These are phyloP conservation scores for Pythium volutum DNA, from an alignment of 352 stramenopile genomes.

Conservation along the genomic window DNA sequence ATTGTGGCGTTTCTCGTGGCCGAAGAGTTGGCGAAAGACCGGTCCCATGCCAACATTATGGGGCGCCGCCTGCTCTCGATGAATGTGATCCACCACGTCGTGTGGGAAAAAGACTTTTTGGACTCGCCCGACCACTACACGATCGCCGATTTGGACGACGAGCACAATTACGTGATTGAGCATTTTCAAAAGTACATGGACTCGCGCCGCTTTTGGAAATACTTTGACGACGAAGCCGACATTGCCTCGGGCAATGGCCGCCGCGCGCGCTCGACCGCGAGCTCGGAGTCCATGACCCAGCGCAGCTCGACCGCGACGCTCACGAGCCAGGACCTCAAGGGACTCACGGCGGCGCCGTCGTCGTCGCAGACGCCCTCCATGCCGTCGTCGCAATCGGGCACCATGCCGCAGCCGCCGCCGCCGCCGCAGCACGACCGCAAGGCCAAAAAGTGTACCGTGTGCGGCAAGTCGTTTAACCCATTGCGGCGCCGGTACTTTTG, in stretches of 20 bases:
- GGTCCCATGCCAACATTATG: conserved; percentile 49
- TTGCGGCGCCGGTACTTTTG: conserved; percentile 73
- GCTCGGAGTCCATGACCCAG: conserved; percentile 27
- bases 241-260: conserved; percentile 21
- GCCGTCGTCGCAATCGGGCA: conserved; percentile 1
- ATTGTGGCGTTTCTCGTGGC: conserved; percentile 68
- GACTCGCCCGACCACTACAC: conserved; percentile 74
- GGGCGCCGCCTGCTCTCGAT: conserved; percentile 65
- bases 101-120: conserved; percentile 84
- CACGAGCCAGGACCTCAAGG: conserved; percentile 26
- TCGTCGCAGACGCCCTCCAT: background rate
- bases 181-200: conserved; percentile 84
- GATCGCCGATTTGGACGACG: conserved; percentile 53
- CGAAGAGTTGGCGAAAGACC: conserved; percentile 49
- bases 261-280: conserved; percentile 30
- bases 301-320: conserved; percentile 23
- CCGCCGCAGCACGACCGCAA: conserved; percentile 43
- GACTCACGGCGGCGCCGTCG: background rate
- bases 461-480: conserved; percentile 81
- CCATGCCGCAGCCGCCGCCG: conserved; percentile 1
- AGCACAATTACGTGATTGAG: conserved; percentile 61
- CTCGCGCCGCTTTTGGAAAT: conserved; percentile 79
- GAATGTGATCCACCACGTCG: conserved; percentile 83
- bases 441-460: conserved; percentile 71
- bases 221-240: conserved; percentile 44